These are phyloP conservation scores for Paramyrothecium sp. DNA, from an alignment of 2,329 filamentous ascomycete genomes.

Conservation along the genomic window DNA sequence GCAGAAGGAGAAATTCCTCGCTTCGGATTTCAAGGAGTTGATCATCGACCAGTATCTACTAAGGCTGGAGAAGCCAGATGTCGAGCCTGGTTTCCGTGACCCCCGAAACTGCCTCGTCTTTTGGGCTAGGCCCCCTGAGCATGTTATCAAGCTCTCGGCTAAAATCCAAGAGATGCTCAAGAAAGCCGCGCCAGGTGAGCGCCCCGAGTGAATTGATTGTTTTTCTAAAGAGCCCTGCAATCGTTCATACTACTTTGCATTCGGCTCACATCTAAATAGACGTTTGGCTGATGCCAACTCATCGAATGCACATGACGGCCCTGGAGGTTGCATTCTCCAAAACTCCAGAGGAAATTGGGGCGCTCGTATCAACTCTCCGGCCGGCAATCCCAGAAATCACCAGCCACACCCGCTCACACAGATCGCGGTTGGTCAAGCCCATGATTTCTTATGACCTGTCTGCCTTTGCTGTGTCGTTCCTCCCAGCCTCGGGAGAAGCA, in stretches of 20 bases:
- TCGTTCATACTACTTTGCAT: too few relatives aligned
- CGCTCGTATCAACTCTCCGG: slow-evolving; percentile 57
- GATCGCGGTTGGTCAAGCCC: slow-evolving; percentile 76
- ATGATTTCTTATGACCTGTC: slow-evolving; percentile 81
- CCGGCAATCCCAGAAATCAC: slow-evolving; percentile 58
- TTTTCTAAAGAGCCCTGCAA: neutral
- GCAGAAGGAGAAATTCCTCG: slow-evolving; percentile 72
- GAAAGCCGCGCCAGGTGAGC: slow-evolving; percentile 67
- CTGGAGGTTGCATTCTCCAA: slow-evolving; percentile 83
- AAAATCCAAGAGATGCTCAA: slow-evolving; percentile 67
- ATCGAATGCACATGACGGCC: slow-evolving; percentile 79
- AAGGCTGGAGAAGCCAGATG: slow-evolving; percentile 61
- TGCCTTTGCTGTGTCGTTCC: slow-evolving; percentile 82
- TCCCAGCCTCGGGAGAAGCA: slow-evolving; percentile 71
- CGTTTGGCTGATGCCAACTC: slow-evolving; percentile 82
- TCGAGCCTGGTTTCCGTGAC: slow-evolving; percentile 71
- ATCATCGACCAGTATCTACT: slow-evolving; percentile 74
- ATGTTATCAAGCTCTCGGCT: slow-evolving; percentile 65
- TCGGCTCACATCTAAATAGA: slow-evolving; percentile 39
- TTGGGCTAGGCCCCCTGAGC: slow-evolving; percentile 79
- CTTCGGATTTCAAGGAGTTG: slow-evolving; percentile 65
- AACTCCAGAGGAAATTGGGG: slow-evolving; percentile 65
- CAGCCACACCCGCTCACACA: slow-evolving; percentile 64
- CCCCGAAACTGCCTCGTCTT: slow-evolving; percentile 80
- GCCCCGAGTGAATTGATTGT: neutral